Percentiles rank a stretch among this genome's conserved stretches.
phyloP scores from a whole-genome alignment of 345 rosid genomes.

The Raphanus sativus region DNA sequence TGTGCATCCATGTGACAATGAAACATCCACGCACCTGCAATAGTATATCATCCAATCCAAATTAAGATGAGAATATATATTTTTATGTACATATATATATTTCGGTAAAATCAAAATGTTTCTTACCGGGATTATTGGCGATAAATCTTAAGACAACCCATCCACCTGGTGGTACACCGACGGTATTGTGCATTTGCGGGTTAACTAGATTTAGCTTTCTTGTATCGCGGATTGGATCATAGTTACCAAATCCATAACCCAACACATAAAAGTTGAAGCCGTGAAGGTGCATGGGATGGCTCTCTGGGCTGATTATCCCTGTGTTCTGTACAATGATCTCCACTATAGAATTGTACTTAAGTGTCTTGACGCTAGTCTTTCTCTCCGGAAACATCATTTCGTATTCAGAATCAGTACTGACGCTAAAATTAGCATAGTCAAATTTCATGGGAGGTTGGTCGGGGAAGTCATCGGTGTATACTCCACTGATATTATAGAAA shows the following conservation, averaged over 20 bases:
- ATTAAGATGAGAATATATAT: neutral
- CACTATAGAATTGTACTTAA: slow-evolving; percentile 63
- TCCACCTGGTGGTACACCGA: slow-evolving; percentile 39
- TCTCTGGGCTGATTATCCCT: slow-evolving; percentile 49
- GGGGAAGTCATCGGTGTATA: slow-evolving; percentile 68
- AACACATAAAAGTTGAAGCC: slow-evolving; percentile 72
- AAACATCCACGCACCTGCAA: slow-evolving; percentile 28
- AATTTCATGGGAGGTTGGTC: slow-evolving; percentile 49
- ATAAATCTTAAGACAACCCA: slow-evolving; percentile 73
- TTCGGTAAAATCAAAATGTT: neutral
- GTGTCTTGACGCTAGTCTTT: slow-evolving; percentile 50
- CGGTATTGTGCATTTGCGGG: slow-evolving; percentile 49
- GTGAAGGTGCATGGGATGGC: slow-evolving; percentile 89
- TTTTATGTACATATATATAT: too few relatives aligned
- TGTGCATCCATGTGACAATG: slow-evolving; percentile 38
- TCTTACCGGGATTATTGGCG: slow-evolving; percentile 78
- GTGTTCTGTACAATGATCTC: slow-evolving; percentile 75
- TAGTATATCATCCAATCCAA: neutral
- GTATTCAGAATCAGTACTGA: neutral
- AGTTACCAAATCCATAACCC: slow-evolving; percentile 88
- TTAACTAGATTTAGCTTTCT: slow-evolving; percentile 56
- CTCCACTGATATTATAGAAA: slow-evolving; percentile 46
- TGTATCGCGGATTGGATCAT: slow-evolving; percentile 37
- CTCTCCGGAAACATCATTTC: slow-evolving; percentile 48
- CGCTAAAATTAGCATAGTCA: slow-evolving; percentile 49